Evolutionary conservation across 257 asterid genomes (phyloP), one percentile per base, ranked within the genome.

Genomic region (Asclepias syriaca): DNA sequence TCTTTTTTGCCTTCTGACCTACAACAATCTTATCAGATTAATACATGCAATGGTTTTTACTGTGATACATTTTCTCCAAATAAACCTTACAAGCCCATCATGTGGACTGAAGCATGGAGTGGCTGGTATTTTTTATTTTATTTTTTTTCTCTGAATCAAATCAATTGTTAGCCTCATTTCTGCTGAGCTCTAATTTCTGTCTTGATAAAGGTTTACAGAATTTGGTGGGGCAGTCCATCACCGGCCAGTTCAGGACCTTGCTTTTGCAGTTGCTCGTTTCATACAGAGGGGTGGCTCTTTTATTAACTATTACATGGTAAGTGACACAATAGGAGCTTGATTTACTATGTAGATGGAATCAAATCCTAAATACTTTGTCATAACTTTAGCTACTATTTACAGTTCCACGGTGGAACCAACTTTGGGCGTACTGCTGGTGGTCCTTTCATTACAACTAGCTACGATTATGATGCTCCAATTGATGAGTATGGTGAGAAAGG

Each of bases 101-200:
- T 87, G 79, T 89, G 96, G 96, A 87, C 96, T 2, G 96, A 89
- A 71, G 93, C 92, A 58, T 89, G 96, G 96, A 89, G 83, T 66
- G 96, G 93, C 78, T 87, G 96, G 96, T 89, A 80, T 24, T 24
- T 24, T 24, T 24, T 24, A n/a, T n/a, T n/a, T 76, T 21, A 2
- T 2, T 34, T 34, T 24, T 34, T 65, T 3, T 50, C 3, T 61
- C 2, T 12, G 8, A 46, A 24, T 22, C 63, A 50, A 45, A 43
- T 65, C 14, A 60, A 46, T 19, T 46, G 46, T 63, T 40, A 13
- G 9, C 66, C n/a, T 32, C 54, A 65, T 53, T 29, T 21, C 18
- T 75, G 29, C 40, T 66, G 39, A 50, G 27, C 21, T 18, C 60
- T 51, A 27, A 27, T 40, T 50, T 66, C 34, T 63, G 4, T 57